Evolutionary conservation across 2,329 filamentous ascomycete genomes (phyloP).

Genomic region (Hypoxylon sp.): DNA sequence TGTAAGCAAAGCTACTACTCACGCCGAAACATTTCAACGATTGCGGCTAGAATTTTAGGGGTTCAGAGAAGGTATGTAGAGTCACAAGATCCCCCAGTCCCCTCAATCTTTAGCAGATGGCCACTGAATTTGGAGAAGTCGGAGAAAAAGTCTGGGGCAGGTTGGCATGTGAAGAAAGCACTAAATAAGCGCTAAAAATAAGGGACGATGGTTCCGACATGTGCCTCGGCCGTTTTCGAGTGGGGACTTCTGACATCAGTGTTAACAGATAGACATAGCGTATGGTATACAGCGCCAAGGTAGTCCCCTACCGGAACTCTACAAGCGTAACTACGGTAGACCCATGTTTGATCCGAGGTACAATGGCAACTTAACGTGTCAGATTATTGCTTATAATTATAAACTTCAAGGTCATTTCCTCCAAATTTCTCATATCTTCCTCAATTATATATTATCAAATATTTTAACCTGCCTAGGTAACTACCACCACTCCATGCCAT

Average conservation of each 20-base stretch:
- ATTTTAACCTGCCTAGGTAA: neutral
- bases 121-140: conserved; percentile 14
- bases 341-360: conserved; percentile 38
- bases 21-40: conserved; percentile 4
- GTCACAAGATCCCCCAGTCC: conserved; percentile 7
- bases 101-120: conserved; percentile 2
- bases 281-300: conserved; percentile 7
- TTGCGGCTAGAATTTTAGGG: conserved; percentile 8
- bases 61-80: conserved; percentile 13
- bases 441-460: conserved; percentile 9
- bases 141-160: conserved; percentile 28
- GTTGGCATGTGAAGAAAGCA: conserved; percentile 41
- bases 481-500: conserved; percentile 1
- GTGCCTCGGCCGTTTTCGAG: conserved; percentile 39
- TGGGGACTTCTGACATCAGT: conserved; percentile 43
- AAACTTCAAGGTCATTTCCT: conserved; percentile 24
- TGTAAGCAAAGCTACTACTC: conserved; percentile 1
- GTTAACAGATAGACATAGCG: conserved; percentile 21
- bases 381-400: conserved; percentile 20
- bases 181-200: conserved; percentile 21
- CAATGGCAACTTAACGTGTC: conserved; percentile 13
- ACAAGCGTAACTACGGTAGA: conserved; percentile 22
- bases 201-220: conserved; percentile 24
- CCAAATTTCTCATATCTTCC: conserved; percentile 3
- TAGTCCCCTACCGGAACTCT: conserved; percentile 25